These are phyloP conservation scores for Plasmodium knowlesi DNA, from an alignment of 169 alveolate genomes.

Conservation along the genomic window DNA sequence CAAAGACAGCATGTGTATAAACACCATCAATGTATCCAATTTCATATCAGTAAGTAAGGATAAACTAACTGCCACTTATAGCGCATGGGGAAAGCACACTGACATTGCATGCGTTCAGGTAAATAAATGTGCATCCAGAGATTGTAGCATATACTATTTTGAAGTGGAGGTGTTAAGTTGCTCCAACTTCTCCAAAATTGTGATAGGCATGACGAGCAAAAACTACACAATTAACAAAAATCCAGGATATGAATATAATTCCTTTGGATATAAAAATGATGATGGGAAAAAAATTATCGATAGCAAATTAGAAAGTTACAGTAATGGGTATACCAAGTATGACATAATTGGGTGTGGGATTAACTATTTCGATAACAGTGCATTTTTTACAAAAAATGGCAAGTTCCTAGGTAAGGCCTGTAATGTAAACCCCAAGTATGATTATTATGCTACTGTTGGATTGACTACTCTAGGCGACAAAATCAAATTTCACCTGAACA, in stretches of 20 bases:
- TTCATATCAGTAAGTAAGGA: slow-evolving; percentile 65
- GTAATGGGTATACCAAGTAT: slow-evolving; percentile 81
- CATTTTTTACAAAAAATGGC: slow-evolving; percentile 87
- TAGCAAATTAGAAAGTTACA: slow-evolving; percentile 79
- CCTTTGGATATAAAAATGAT: slow-evolving; percentile 87
- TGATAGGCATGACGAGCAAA: slow-evolving; percentile 84
- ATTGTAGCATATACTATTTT: slow-evolving; percentile 84
- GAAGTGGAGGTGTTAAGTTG: slow-evolving; percentile 82
- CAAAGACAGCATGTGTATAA: slow-evolving; percentile 42
- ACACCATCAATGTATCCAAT: slow-evolving; percentile 53
- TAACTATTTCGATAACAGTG: slow-evolving; percentile 78
- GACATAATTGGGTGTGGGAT: slow-evolving; percentile 89
- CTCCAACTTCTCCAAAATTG: slow-evolving; percentile 78
- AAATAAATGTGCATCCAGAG: slow-evolving; percentile 81
- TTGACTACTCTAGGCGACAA: slow-evolving; percentile 67
- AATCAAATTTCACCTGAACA: slow-evolving; percentile 62
- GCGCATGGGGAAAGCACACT: slow-evolving; percentile 73
- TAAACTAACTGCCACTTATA: slow-evolving; percentile 59
- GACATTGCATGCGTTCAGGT: slow-evolving; percentile 84
- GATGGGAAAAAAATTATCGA: slow-evolving; percentile 80
- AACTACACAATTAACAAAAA: slow-evolving; percentile 79
- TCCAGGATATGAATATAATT: slow-evolving; percentile 85
- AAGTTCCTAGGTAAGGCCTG: slow-evolving; percentile 79
- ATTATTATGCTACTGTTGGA: slow-evolving; percentile 76
- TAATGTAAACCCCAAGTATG: slow-evolving; percentile 51